Percentiles rank a stretch among this genome's conserved stretches.
Evolutionary conservation across 768 basidiomycete species (phyloP).

Genomic region (Suillus placidus): DNA sequence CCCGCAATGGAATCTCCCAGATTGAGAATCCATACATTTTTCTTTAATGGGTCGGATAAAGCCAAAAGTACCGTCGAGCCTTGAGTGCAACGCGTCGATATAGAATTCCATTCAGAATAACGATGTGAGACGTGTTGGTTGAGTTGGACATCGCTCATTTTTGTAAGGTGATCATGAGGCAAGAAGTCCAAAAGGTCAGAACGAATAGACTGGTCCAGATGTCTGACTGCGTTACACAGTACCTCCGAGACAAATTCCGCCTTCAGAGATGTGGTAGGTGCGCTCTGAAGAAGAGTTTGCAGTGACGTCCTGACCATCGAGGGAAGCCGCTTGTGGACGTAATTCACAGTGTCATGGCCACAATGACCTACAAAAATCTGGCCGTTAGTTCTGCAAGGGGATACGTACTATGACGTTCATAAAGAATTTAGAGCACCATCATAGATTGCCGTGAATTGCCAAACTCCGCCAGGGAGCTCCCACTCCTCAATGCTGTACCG

Average conservation of each 20-base stretch:
- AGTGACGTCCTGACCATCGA: constrained; percentile 43
- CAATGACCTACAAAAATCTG: constrained; percentile 43
- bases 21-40: constrained; percentile 37
- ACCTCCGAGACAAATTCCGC: constrained; percentile 41
- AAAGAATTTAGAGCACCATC: constrained; percentile 37
- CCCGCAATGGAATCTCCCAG: constrained; percentile 41
- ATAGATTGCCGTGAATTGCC: constrained; percentile 49
- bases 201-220: constrained; percentile 46
- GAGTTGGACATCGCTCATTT: constrained; percentile 42
- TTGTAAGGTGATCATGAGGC: constrained; percentile 38
- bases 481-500: constrained; percentile 44
- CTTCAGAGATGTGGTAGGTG: constrained; percentile 21
- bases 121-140: constrained; percentile 41
- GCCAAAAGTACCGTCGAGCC: constrained; percentile 37
- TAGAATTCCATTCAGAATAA: constrained; percentile 39
- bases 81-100: constrained; percentile 36
- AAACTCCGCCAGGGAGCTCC: constrained; percentile 42
- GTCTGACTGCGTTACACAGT: constrained; percentile 40
- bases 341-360: constrained; percentile 50
- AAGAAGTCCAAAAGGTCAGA: constrained; percentile 48
- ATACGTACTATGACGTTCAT: constrained; percentile 4
- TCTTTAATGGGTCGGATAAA: constrained; percentile 30
- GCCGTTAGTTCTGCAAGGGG: constrained; percentile 17
- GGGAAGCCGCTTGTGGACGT: constrained; percentile 44
- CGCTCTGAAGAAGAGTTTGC: constrained; percentile 35